Base-by-base conservation (phyloP, 371 early-diverging fungal genomes). In the Mucor saturninus region DNA sequence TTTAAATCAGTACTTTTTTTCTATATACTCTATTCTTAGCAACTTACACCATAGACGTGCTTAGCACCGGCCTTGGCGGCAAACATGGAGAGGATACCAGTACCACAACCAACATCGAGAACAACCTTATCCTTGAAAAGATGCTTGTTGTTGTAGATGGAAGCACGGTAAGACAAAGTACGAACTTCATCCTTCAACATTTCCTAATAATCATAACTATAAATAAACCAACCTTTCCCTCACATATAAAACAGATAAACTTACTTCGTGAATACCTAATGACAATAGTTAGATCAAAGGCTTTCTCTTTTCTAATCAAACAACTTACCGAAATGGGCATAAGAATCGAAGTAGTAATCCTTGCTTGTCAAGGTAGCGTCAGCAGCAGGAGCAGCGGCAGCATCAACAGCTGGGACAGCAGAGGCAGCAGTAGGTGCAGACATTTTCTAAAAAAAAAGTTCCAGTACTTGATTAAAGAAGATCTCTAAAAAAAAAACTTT, bases 101-200 rank as follows among this genome's bases (percentile, higher is more conserved):
- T 98, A 63, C 98, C 99, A 67, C 99, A 98, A 56, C 99, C 99
- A 39, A 98, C 96, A 78, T 98, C 99, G 51, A 98, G 86, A 35
- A 98, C 99, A 55, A 96, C 84, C 87, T 98, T 98, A 80, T 90
- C 95, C 76, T 95, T 89, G 87, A 98, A 98, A 52, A 93, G 80
- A 74, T 94, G 93, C 79, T 92, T 90, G 88, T 97, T 98, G 68
- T 93, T 83, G 80, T 91, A 89, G 58, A 98, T 95, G 53, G 95
- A 89, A 61, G 91, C 86, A 67, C 96, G 94, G 83, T 98, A 98
- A 54, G 92, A 89, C 65, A 89, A 74, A n/a, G 99, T 98, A 55
- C 99, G 91, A 49, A 98, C 96, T 71, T 89, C 86, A 77, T 98
- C 99, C 84, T 95, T 93, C 54, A 94, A 82, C 95, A 94, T 95